Conservation (phyloP, 2,329 filamentous ascomycete genomes). For the Sclerotinia sclerotiorum region DNA sequence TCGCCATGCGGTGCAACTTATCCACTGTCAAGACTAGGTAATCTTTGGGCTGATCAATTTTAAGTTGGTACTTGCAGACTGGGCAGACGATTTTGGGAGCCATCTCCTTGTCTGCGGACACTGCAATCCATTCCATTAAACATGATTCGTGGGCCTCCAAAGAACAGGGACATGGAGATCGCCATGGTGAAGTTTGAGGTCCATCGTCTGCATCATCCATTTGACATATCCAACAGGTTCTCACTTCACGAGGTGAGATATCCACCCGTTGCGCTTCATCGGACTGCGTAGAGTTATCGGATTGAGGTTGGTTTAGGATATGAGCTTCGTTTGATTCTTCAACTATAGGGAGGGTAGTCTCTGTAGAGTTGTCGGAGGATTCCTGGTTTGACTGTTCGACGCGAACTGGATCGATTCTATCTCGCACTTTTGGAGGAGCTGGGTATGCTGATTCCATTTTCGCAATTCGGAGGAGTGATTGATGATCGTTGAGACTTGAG, state of each 20-base stretch:
- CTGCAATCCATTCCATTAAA: slow-evolving; percentile 85
- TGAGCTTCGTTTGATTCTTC: neutral
- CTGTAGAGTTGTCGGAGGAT: neutral
- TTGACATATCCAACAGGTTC: slow-evolving; percentile 64
- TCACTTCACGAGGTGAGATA: slow-evolving; percentile 31
- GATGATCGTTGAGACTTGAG: neutral
- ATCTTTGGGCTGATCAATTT: slow-evolving; percentile 72
- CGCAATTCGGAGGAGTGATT: neutral
- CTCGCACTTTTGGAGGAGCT: neutral
- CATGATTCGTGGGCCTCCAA: slow-evolving; percentile 89
- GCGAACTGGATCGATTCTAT: slow-evolving; percentile 1
- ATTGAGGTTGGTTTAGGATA: slow-evolving; percentile 19
- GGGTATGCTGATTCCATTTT: slow-evolving; percentile 14
- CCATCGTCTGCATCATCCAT: slow-evolving; percentile 53
- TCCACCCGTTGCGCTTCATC: neutral
- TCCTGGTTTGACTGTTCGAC: slow-evolving; percentile 7
- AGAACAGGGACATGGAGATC: slow-evolving; percentile 86
- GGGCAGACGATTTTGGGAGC: slow-evolving; percentile 74
- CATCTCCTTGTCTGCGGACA: slow-evolving; percentile 63
- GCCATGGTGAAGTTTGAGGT: slow-evolving; percentile 61
- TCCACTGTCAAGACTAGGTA: slow-evolving; percentile 55
- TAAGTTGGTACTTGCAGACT: slow-evolving; percentile 82
- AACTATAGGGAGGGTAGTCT: neutral
- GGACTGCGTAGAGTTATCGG: neutral
- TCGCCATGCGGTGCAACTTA: slow-evolving; percentile 28